Percentiles rank a stretch among this genome's conserved stretches.
phyloP scores from a whole-genome alignment of 2,329 filamentous ascomycete genomes.

The Fusarium miscanthi region DNA sequence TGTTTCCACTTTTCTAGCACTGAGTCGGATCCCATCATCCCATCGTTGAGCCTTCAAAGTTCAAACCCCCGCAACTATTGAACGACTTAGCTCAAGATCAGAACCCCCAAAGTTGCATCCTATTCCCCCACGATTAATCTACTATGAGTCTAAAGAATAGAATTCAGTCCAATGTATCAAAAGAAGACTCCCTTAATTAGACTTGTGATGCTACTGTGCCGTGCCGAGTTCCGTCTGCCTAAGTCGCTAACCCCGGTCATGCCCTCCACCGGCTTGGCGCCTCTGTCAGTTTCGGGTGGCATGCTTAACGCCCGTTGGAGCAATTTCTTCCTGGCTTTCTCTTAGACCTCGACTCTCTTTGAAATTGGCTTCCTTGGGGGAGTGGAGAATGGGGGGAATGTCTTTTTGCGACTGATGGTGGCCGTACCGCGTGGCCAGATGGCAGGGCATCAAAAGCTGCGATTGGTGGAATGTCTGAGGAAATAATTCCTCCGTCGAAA shows the following conservation, averaged over 20 bases:
- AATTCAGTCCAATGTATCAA: slow-evolving; percentile 12
- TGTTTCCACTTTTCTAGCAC: slow-evolving; percentile 11
- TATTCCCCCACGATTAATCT: slow-evolving; percentile 28
- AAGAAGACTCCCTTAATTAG: slow-evolving; percentile 7
- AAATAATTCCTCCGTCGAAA: slow-evolving; percentile 18
- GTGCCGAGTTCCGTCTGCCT: slow-evolving; percentile 40
- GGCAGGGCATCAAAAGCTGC: background rate
- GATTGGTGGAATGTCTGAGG: slow-evolving; percentile 27
- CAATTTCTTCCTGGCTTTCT: background rate
- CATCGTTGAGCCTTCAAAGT: background rate
- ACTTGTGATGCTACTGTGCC: slow-evolving; percentile 14
- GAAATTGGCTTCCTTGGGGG: slow-evolving; percentile 17
- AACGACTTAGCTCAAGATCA: background rate
- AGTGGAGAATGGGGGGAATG: slow-evolving; percentile 33
- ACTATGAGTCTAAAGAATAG: background rate
- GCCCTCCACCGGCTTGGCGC: slow-evolving; percentile 34
- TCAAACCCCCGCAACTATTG: slow-evolving; percentile 26
- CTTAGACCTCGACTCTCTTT: background rate
- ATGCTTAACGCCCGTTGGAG: slow-evolving; percentile 15
- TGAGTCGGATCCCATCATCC: slow-evolving; percentile 1
- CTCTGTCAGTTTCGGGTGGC: slow-evolving; percentile 30
- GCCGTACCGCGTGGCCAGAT: slow-evolving; percentile 13
- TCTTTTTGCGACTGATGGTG: slow-evolving; percentile 23
- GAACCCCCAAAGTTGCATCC: slow-evolving; percentile 29
- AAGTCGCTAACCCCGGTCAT: slow-evolving; percentile 15